phyloP scores from a whole-genome alignment of 2,329 filamentous ascomycete species.

The Arthroderma sp. region DNA sequence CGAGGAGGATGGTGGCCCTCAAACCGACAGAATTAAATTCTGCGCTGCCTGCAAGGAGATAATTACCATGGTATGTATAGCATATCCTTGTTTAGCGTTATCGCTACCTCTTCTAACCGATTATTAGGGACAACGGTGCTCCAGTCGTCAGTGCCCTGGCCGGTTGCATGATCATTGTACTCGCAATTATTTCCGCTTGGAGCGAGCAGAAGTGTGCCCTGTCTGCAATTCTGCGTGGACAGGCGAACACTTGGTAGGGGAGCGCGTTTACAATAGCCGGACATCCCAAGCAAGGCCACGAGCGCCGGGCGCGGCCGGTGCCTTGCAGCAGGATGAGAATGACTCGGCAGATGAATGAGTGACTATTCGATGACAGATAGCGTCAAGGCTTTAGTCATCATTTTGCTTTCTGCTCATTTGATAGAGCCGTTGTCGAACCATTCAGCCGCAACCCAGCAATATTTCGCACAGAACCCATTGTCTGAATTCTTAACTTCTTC shows the following conservation, averaged over 20 bases:
- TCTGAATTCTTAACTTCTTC: too few relatives aligned
- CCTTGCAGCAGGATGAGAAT: background rate
- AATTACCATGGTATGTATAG: constrained; percentile 50
- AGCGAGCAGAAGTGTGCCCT: constrained; percentile 51
- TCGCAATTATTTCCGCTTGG: constrained; percentile 57
- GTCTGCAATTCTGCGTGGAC: constrained; percentile 40
- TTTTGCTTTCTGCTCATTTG: too few relatives aligned
- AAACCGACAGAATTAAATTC: constrained; percentile 63
- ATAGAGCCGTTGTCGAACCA: too few relatives aligned
- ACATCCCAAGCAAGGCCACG: constrained; percentile 1
- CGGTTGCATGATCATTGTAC: constrained; percentile 68
- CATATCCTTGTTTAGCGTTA: background rate
- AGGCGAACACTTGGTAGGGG: constrained; percentile 40
- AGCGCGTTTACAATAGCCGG: constrained; percentile 29
- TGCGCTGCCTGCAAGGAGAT: constrained; percentile 85
- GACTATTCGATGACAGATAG: too few relatives aligned
- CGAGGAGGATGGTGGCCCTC: constrained; percentile 33
- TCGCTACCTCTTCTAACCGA: background rate
- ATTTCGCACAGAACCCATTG: too few relatives aligned
- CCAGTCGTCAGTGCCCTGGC: constrained; percentile 51
- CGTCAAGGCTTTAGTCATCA: too few relatives aligned
- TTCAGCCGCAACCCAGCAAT: too few relatives aligned
- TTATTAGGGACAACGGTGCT: constrained; percentile 57
- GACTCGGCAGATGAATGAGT: background rate
- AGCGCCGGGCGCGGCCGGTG: background rate